Base-by-base conservation (phyloP, 2,329 filamentous ascomycete genomes). In the Huntiella savannae region DNA sequence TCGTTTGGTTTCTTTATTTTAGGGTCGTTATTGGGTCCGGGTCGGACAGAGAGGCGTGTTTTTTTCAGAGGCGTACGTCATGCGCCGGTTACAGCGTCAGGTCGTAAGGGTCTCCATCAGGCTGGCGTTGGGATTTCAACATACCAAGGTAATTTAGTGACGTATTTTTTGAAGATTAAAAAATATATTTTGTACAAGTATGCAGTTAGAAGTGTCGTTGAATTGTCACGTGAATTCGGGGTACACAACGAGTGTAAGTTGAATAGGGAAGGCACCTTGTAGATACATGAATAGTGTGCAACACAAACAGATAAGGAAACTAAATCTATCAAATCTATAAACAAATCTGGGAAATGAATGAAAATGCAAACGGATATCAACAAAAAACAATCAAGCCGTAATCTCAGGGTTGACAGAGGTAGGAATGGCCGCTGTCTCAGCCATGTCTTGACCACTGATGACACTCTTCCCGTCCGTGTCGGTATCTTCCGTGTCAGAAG, bases 391-490 rank as follows among this genome's bases (percentile, higher is more conserved):
- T 16, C 12, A 32, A 5, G n/a, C 22, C 17, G 16, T 13, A 39
- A 15, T 19, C 33, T 43, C 40, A 44, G 43, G 4, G 35, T 45
- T 19, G 5, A 28, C 19, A 13, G 40, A 13, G 8, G 42, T 39
- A 13, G 43, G 39, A 33, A 32, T 39, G 4, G 39, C 39, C 12
- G 39, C 47, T 16, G 43, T 49, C 16, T 49, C 46, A 12, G 50
- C 47, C 28, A 39, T 39, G 1, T 38, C 36, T 15, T 13, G 41
- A 19, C 3, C 45, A 37, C 22, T 48, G 46, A 12, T 51, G 52
- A 16, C 51, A 43, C 4, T 51, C 16, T 50, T 48, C 16, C 52
- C 52, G 16, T 54, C 51, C 5, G 47, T 47, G 17, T 50, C 36
- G 13, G 40, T 34, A 8, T 34, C 32, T n/a, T 43, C 40, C 10